These are phyloP conservation scores for Lojkania enalia DNA, from an alignment of 2,329 filamentous ascomycete genomes.

Conservation along the genomic window DNA sequence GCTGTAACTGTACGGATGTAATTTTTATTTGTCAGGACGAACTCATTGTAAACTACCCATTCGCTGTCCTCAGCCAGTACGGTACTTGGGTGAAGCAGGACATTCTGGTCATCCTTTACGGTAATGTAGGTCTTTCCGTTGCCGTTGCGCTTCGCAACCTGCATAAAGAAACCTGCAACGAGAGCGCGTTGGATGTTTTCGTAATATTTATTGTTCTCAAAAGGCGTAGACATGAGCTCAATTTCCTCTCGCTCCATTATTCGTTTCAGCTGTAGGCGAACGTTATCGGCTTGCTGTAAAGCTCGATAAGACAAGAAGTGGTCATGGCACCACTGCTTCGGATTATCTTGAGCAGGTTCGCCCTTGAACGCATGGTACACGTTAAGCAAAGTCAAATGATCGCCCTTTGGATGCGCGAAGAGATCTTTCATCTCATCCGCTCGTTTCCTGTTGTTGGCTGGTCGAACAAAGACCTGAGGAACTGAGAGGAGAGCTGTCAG, in stretches of 20 bases:
- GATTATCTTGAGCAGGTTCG: constrained; percentile 68
- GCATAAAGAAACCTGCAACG: constrained; percentile 98
- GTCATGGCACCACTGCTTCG: constrained; percentile 93
- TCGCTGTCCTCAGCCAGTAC: constrained; percentile 87
- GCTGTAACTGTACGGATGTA: constrained; percentile 94
- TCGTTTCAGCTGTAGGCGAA: constrained; percentile 85
- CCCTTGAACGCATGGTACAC: constrained; percentile 97
- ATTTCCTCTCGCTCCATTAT: constrained; percentile 95
- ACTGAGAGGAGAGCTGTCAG: constrained; percentile 93
- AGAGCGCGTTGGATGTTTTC: constrained; percentile 93
- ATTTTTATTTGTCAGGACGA: constrained; percentile 96
- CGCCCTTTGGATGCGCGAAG: constrained; percentile 90
- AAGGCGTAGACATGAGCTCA: constrained; percentile 84
- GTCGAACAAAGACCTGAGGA: constrained; percentile 89
- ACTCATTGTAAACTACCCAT: constrained; percentile 98
- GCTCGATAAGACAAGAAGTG: constrained; percentile 91
- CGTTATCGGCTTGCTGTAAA: constrained; percentile 89
- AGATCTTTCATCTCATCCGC: constrained; percentile 97
- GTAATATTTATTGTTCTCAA: constrained; percentile 97
- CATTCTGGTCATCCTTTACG: constrained; percentile 93
- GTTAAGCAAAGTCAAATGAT: constrained; percentile 94
- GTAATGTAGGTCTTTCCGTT: constrained; percentile 90
- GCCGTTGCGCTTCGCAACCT: constrained; percentile 91
- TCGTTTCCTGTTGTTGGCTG: constrained; percentile 79
- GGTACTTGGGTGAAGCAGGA: constrained; percentile 90